A percentile compares a stretch with the other conserved stretches of the same genome.
Evolutionary conservation across 1,139 yeast species (phyloP).

Genomic region (Saccharomyces pastorianus): DNA sequence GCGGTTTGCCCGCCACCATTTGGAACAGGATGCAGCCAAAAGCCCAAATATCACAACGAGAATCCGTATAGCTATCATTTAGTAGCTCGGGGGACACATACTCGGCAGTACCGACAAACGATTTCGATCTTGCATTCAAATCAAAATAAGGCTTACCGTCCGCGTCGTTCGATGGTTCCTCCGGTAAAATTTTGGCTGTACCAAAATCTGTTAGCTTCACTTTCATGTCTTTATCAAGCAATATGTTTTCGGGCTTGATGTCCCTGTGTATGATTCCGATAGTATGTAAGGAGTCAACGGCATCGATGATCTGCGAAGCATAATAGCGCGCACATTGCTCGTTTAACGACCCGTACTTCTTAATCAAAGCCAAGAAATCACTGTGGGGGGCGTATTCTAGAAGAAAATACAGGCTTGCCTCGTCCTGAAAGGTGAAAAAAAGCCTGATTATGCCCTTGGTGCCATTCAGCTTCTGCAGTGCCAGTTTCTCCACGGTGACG

Average conservation of each 20-base stretch:
- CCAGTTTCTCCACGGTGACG: conserved; percentile 66
- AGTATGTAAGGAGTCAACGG: conserved; percentile 73
- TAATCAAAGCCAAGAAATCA: conserved; percentile 53
- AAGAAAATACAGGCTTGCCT: conserved; percentile 59
- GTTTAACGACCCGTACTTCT: conserved; percentile 45
- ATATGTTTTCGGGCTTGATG: conserved; percentile 82
- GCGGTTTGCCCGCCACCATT: conserved; percentile 86
- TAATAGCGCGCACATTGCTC: conserved; percentile 47
- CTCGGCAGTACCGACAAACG: conserved; percentile 64
- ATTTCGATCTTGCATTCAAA: conserved; percentile 56
- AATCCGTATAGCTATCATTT: conserved; percentile 74
- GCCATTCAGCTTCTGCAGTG: conserved; percentile 58
- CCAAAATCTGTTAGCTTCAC: conserved; percentile 92
- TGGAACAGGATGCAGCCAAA: conserved; percentile 86
- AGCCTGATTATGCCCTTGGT: conserved; percentile 63
- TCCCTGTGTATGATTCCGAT: conserved; percentile 86
- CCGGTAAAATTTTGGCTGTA: conserved; percentile 69
- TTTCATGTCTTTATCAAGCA: conserved; percentile 69
- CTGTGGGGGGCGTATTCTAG: conserved; percentile 73
- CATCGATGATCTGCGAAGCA: conserved; percentile 72
- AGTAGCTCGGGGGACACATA: conserved; percentile 88
- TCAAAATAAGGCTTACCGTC: conserved; percentile 38
- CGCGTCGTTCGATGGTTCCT: conserved; percentile 35
- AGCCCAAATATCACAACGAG: conserved; percentile 89
- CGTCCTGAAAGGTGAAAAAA: conserved; percentile 71